Percentiles rank a stretch among this genome's conserved stretches.
Evolutionary conservation across 129 eudicot species (phyloP).

Genomic region (Helianthus annuus): DNA sequence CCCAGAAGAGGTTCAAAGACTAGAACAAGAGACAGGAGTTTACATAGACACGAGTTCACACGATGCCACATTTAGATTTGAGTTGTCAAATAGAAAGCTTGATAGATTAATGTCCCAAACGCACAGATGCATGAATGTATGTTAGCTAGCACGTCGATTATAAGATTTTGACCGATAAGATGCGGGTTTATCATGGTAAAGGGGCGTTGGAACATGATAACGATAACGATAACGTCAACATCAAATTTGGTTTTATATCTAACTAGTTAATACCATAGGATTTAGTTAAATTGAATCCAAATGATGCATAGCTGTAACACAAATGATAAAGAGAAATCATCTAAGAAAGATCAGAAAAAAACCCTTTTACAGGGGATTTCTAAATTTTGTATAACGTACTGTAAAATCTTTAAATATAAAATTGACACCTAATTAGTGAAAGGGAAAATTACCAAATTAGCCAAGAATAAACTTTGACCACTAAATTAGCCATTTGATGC

Average conservation of each 20-base stretch:
- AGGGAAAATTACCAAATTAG: no score
- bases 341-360: no score
- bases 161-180: neutral
- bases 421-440: no score
- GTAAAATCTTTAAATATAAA: no score
- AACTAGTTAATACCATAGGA: neutral
- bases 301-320: no score
- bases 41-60: conserved; percentile 17
- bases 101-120: conserved; percentile 49
- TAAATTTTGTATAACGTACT: no score
- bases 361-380: no score
- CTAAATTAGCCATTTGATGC: no score
- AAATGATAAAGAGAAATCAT: no score
- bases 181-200: neutral
- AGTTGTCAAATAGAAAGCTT: conserved; percentile 60
- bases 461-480: no score
- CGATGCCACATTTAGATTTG: conserved; percentile 25
- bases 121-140: conserved; percentile 41
- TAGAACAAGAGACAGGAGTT: conserved; percentile 51
- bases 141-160: conserved; percentile 9
- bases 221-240: neutral
- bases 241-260: neutral
- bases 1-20: conserved; percentile 37
- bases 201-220: neutral
- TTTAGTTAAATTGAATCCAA: neutral